These are phyloP conservation scores for Colletotrichum destructivum DNA, from an alignment of 2,329 filamentous ascomycete genomes.

Conservation along the genomic window DNA sequence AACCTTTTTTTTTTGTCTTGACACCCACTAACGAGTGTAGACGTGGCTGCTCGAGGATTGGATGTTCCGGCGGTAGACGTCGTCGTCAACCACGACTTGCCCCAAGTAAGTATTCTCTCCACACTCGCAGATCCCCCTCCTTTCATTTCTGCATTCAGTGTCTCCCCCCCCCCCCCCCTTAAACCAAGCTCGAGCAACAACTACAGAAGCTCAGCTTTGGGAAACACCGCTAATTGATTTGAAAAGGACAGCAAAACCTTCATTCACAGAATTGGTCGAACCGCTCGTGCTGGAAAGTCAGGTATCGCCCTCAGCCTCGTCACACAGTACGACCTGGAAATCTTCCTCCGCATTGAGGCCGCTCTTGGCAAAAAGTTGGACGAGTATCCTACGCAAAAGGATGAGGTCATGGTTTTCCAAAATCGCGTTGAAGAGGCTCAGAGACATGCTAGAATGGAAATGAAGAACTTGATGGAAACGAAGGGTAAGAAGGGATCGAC, in stretches of 20 bases:
- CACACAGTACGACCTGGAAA: conserved; percentile 89
- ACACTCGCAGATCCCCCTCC: too few relatives aligned
- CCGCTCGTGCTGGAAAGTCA: conserved; percentile 87
- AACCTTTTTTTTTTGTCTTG: too few relatives aligned
- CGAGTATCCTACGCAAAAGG: conserved; percentile 80
- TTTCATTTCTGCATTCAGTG: too few relatives aligned
- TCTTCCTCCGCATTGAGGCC: conserved; percentile 85
- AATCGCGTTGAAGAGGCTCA: conserved; percentile 87
- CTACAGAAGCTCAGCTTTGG: too few relatives aligned
- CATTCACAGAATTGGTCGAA: conserved; percentile 90
- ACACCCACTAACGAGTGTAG: conserved; percentile 50
- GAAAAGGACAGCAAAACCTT: conserved; percentile 87
- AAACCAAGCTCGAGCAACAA: neutral
- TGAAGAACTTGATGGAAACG: conserved; percentile 85
- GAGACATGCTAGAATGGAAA: conserved; percentile 81
- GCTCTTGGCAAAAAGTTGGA: conserved; percentile 83
- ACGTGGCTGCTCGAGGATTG: conserved; percentile 92
- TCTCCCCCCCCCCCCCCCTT: too few relatives aligned
- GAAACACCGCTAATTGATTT: too few relatives aligned
- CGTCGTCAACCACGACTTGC: conserved; percentile 89
- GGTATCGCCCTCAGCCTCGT: conserved; percentile 86
- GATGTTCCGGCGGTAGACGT: conserved; percentile 94
- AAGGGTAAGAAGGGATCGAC: conserved; percentile 69
- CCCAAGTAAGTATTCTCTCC: conserved; percentile 51
- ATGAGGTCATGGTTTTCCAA: conserved; percentile 88